Conservation (phyloP, 2,329 filamentous ascomycete species). For the Macrophomina phaseolina region DNA sequence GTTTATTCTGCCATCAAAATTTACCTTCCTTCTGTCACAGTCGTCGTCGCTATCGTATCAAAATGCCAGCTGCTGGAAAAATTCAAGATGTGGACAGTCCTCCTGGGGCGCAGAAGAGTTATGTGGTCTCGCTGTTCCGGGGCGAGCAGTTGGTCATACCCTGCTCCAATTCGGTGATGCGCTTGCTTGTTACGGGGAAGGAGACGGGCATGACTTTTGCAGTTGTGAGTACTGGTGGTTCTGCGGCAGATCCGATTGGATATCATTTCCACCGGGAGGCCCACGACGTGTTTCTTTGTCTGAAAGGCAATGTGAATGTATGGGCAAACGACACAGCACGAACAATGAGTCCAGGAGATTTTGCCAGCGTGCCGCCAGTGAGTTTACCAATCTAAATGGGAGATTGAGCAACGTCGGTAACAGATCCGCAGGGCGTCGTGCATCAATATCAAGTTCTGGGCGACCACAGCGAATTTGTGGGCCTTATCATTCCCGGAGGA, state of each 20-base stretch:
- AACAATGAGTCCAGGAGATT: slow-evolving; percentile 60
- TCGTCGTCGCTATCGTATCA: neutral
- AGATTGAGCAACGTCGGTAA: neutral
- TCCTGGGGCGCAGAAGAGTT: neutral
- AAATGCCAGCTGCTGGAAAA: neutral
- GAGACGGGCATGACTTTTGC: slow-evolving; percentile 59
- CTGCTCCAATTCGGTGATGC: slow-evolving; percentile 58
- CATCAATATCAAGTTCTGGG: slow-evolving; percentile 63
- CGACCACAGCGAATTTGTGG: slow-evolving; percentile 60
- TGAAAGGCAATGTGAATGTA: slow-evolving; percentile 61
- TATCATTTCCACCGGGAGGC: slow-evolving; percentile 64
- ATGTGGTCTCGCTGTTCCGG: slow-evolving; percentile 51
- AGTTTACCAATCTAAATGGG: slow-evolving; percentile 27
- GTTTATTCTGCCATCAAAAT: neutral
- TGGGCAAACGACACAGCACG: slow-evolving; percentile 61
- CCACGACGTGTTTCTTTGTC: slow-evolving; percentile 63
- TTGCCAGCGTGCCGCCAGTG: slow-evolving; percentile 63
- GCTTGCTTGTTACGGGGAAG: slow-evolving; percentile 58
- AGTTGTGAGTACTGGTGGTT: slow-evolving; percentile 57
- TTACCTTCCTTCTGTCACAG: neutral
- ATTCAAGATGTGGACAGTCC: slow-evolving; percentile 7
- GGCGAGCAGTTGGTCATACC: slow-evolving; percentile 60
- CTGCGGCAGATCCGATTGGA: slow-evolving; percentile 54
- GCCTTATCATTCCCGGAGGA: slow-evolving; percentile 62
- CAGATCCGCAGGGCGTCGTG: slow-evolving; percentile 49